Evolutionary conservation across 768 basidiomycete species (phyloP).

Genomic region (Holtermannia corniformis): DNA sequence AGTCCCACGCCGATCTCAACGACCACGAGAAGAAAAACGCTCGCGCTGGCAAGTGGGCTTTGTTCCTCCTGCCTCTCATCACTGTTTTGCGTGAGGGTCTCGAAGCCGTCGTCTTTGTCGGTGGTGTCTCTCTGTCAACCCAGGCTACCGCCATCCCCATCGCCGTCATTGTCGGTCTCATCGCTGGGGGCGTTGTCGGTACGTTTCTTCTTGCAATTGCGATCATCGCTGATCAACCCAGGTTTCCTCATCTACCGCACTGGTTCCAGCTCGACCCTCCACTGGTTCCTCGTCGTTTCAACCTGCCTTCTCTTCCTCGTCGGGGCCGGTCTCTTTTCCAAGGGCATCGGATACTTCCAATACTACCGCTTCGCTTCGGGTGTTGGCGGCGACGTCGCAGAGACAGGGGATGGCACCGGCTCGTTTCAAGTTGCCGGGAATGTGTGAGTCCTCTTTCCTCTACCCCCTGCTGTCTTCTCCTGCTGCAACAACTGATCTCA

Average conservation of each 20-base stretch:
- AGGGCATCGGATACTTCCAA: constrained; percentile 64
- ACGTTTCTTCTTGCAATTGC: constrained; percentile 2
- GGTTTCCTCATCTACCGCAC: constrained; percentile 38
- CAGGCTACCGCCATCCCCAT: constrained; percentile 78
- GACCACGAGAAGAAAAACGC: constrained; percentile 41
- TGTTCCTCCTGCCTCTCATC: constrained; percentile 81
- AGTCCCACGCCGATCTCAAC: constrained; percentile 24
- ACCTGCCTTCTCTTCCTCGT: constrained; percentile 87
- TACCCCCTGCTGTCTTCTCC: constrained; percentile 1
- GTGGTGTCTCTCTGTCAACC: constrained; percentile 53
- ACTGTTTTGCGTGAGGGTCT: constrained; percentile 91
- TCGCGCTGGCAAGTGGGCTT: constrained; percentile 61
- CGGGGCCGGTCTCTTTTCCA: constrained; percentile 84
- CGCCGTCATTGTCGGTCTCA: constrained; percentile 72
- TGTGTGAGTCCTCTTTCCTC: constrained; percentile 83
- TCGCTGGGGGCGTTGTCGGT: constrained; percentile 66
- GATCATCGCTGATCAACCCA: constrained; percentile 1
- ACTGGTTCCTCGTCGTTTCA: constrained; percentile 80
- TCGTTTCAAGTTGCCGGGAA: constrained; percentile 69
- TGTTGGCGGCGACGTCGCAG: constrained; percentile 58
- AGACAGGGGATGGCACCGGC: constrained; percentile 60
- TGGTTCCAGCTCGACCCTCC: constrained; percentile 52
- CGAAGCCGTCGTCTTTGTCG: constrained; percentile 88
- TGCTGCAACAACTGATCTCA: too few species aligned
- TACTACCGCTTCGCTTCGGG: constrained; percentile 44